Percentiles rank a stretch among this genome's conserved stretches.
phyloP scores from a whole-genome alignment of 108 stramenopile genomes.

The Cyclotella baltica region DNA sequence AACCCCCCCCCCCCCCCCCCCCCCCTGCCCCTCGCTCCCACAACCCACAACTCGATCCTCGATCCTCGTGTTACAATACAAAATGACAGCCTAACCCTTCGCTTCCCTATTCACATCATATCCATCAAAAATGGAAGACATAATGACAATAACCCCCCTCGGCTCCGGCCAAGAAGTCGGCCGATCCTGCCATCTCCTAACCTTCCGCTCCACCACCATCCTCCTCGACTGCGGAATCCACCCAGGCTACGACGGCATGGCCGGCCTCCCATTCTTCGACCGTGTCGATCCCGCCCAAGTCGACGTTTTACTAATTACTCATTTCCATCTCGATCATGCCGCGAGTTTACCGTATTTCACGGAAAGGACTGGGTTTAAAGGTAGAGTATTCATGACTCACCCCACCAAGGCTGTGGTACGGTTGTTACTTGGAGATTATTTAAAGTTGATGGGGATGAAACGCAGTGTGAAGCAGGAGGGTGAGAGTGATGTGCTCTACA shows the following conservation, averaged over 20 bases:
- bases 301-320: conserved; percentile 92
- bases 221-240: conserved; percentile 99
- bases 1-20: too few relatives aligned
- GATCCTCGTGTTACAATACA: too few relatives aligned
- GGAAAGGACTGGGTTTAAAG: conserved; percentile 95
- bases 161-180: conserved; percentile 97
- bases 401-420: conserved; percentile 98
- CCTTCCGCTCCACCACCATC: conserved; percentile 93
- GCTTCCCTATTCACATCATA: not conserved
- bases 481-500: conserved; percentile 84
- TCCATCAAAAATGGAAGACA: conserved; percentile 76
- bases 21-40: too few relatives aligned
- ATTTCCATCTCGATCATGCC: conserved; percentile 99
- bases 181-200: conserved; percentile 95
- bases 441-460: conserved; percentile 83
- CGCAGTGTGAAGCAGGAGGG: conserved; percentile 31
- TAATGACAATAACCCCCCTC: conserved; percentile 87
- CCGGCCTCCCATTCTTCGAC: conserved; percentile 90
- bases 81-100: too few relatives aligned
- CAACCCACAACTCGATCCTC: too few relatives aligned
- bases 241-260: conserved; percentile 96
- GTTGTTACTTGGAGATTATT: conserved; percentile 93
- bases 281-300: conserved; percentile 87
- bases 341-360: conserved; percentile 97
- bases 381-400: conserved; percentile 97